These are phyloP conservation scores for Lentinus polychrous DNA, from an alignment of 1,284 basidiomycete genomes.

Conservation along the genomic window DNA sequence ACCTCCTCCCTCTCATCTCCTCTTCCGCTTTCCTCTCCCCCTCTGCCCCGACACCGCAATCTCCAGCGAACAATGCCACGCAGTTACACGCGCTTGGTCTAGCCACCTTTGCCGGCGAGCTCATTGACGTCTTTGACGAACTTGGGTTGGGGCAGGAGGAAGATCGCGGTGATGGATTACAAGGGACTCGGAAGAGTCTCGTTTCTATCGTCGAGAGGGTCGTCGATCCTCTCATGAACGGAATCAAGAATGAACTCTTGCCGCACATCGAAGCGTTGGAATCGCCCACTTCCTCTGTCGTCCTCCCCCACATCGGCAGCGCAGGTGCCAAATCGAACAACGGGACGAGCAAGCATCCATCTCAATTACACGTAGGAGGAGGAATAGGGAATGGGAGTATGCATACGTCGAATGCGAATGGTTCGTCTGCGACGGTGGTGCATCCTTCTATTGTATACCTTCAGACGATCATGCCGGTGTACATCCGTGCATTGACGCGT, in stretches of 20 bases:
- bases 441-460: constrained; percentile 58
- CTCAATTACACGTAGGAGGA: constrained; percentile 15
- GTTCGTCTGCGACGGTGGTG: constrained; percentile 24
- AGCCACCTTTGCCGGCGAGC: constrained; percentile 61
- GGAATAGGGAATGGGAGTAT: too few species aligned
- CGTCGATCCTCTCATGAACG: constrained; percentile 52
- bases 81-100: constrained; percentile 66
- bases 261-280: constrained; percentile 59
- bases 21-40: constrained; percentile 53
- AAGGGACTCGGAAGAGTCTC: constrained; percentile 57
- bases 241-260: constrained; percentile 54
- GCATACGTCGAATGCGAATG: too few species aligned
- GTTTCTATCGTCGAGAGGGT: constrained; percentile 60
- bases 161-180: constrained; percentile 29
- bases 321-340: constrained; percentile 27
- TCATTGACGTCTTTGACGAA: constrained; percentile 62
- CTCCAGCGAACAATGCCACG: constrained; percentile 51
- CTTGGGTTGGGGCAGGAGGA: constrained; percentile 51
- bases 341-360: constrained; percentile 28
- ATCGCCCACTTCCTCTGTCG: constrained; percentile 23
- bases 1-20: constrained; percentile 58
- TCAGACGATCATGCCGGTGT: constrained; percentile 51
- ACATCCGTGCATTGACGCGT: constrained; percentile 49
- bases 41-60: constrained; percentile 41
- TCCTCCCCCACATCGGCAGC: constrained; percentile 9